Evolutionary conservation across 495 filamentous ascomycete genomes (phyloP).

Genomic region (Pseudoneurospora amorphoporcata): DNA sequence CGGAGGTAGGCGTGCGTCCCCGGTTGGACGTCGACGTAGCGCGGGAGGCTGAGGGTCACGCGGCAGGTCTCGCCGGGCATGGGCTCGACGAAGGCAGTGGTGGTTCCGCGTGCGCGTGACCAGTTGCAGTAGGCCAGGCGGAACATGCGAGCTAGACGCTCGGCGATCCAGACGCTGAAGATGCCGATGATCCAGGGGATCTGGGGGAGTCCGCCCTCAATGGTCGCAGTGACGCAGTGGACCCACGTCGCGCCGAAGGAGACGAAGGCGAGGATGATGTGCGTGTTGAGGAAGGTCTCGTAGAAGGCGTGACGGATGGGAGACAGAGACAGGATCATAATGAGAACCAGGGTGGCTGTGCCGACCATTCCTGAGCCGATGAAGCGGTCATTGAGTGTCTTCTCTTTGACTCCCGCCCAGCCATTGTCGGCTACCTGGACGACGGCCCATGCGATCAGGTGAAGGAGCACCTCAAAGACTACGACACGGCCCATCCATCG

Average conservation of each 20-base stretch:
- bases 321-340: slow-evolving; percentile 56
- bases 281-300: slow-evolving; percentile 80
- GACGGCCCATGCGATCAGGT: slow-evolving; percentile 64
- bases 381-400: slow-evolving; percentile 43
- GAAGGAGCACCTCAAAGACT: slow-evolving; percentile 62
- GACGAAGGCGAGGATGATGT: slow-evolving; percentile 59
- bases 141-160: slow-evolving; percentile 58
- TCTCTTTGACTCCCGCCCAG: slow-evolving; percentile 46
- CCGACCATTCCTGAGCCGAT: slow-evolving; percentile 42
- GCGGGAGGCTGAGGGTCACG: slow-evolving; percentile 71
- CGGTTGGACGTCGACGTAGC: slow-evolving; percentile 65
- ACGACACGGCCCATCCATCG: slow-evolving; percentile 91
- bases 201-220: slow-evolving; percentile 46
- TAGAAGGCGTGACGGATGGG: slow-evolving; percentile 89
- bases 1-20: slow-evolving; percentile 87
- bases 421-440: slow-evolving; percentile 56
- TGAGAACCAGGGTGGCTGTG: slow-evolving; percentile 44
- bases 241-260: slow-evolving; percentile 56
- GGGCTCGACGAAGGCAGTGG: slow-evolving; percentile 62
- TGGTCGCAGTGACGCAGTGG: slow-evolving; percentile 43
- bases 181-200: slow-evolving; percentile 56
- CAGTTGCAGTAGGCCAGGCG: slow-evolving; percentile 65
- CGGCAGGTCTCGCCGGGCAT: slow-evolving; percentile 74
- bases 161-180: slow-evolving; percentile 65
- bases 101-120: slow-evolving; percentile 41